A percentile compares a stretch with the other conserved stretches of the same genome.
Evolutionary conservation across 805 yeast genomes (phyloP).

Genomic region (Candida nonsorbophila): DNA sequence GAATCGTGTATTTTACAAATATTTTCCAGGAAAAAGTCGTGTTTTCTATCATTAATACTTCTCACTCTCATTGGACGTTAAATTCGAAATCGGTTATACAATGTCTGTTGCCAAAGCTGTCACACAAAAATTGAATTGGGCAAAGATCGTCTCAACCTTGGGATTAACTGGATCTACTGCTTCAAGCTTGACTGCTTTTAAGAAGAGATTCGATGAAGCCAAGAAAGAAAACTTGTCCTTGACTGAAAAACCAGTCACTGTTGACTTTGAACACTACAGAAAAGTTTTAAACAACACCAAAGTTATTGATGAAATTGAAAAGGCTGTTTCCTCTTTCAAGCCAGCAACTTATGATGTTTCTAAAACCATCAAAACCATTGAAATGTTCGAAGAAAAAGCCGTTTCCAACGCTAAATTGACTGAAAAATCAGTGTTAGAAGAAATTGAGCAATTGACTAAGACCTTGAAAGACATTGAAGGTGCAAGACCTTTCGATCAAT

Average conservation of each 20-base stretch:
- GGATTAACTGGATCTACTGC: slow-evolving; percentile 94
- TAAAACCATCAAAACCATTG: slow-evolving; percentile 87
- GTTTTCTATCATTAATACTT: too few species aligned
- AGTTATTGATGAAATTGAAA: slow-evolving; percentile 76
- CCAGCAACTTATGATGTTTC: slow-evolving; percentile 83
- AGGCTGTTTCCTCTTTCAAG: slow-evolving; percentile 67
- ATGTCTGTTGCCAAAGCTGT: slow-evolving; percentile 53
- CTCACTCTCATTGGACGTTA: slow-evolving; percentile 10
- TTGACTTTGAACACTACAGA: slow-evolving; percentile 81
- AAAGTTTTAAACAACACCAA: slow-evolving; percentile 73
- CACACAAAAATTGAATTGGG: slow-evolving; percentile 91
- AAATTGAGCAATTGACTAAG: slow-evolving; percentile 77
- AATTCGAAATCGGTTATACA: not conserved
- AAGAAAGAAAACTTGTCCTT: slow-evolving; percentile 72
- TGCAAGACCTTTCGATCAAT: slow-evolving; percentile 96
- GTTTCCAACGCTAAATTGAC: slow-evolving; percentile 92
- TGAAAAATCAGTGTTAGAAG: slow-evolving; percentile 81
- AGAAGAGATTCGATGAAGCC: slow-evolving; percentile 98
- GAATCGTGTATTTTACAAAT: too few species aligned
- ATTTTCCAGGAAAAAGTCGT: too few species aligned
- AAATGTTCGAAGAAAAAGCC: slow-evolving; percentile 92
- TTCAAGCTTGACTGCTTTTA: slow-evolving; percentile 80
- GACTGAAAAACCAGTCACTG: slow-evolving; percentile 64
- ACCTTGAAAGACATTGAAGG: slow-evolving; percentile 91
- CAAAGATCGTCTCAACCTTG: slow-evolving; percentile 78